A percentile compares a stretch with the other conserved stretches of the same genome.
These are phyloP conservation scores for Pestalotiopsis sp. DNA, from an alignment of 2,329 filamentous ascomycete genomes.

Conservation along the genomic window DNA sequence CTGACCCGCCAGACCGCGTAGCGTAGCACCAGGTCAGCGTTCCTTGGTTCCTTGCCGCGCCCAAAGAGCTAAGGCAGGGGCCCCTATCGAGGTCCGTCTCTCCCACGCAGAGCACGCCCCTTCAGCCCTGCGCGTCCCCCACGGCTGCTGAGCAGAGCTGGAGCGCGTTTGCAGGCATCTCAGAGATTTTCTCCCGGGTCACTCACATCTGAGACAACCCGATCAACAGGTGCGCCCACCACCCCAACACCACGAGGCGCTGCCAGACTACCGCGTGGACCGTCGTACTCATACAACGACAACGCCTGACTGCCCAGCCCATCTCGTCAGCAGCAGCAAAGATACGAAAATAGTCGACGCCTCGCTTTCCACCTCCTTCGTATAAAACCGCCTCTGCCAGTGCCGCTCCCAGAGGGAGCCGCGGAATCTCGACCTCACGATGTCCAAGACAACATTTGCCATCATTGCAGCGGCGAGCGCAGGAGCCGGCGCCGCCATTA, in stretches of 20 bases:
- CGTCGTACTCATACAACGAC: constrained; percentile 7
- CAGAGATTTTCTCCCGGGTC: constrained; percentile 4
- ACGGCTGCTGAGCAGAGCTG: neutral
- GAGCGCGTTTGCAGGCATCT: neutral
- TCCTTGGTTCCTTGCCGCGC: neutral
- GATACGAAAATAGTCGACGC: neutral
- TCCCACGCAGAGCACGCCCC: neutral
- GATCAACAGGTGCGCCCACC: constrained; percentile 8
- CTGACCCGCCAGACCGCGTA: neutral
- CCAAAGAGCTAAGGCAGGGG: neutral
- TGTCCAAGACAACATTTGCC: constrained; percentile 79
- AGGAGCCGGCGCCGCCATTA: constrained; percentile 73
- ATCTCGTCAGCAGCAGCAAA: neutral
- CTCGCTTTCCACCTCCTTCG: neutral
- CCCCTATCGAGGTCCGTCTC: neutral
- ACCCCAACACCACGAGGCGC: constrained; percentile 10
- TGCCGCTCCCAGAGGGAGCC: constrained; percentile 14
- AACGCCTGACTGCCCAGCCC: constrained; percentile 7
- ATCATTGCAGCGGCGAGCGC: constrained; percentile 76
- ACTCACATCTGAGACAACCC: constrained; percentile 1
- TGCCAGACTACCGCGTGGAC: constrained; percentile 8
- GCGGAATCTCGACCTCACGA: constrained; percentile 37
- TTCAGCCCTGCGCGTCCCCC: constrained; percentile 3
- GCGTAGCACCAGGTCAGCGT: neutral
- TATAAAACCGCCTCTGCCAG: constrained; percentile 13